These are phyloP conservation scores for Trapa incisa DNA, from an alignment of 345 rosid genomes.

Conservation along the genomic window DNA sequence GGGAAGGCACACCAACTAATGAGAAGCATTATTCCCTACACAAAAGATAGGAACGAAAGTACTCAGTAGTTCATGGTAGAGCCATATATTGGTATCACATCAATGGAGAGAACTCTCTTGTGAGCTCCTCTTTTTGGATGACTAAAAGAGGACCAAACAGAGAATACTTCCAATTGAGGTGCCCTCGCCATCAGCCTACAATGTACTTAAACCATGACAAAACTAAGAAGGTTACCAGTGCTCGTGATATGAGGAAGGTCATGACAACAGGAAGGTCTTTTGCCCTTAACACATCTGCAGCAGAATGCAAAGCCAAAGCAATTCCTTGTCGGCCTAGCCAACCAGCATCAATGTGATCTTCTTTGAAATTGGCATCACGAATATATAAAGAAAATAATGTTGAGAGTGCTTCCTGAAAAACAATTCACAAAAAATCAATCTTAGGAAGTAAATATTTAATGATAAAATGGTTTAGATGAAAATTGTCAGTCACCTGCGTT, in stretches of 20 bases:
- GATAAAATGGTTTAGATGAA: background rate
- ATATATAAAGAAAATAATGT: constrained; percentile 79
- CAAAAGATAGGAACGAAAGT: background rate
- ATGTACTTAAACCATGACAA: background rate
- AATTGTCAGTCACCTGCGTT: constrained; percentile 44
- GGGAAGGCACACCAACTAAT: background rate
- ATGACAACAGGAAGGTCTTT: constrained; percentile 95
- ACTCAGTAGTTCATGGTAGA: background rate
- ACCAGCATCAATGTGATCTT: constrained; percentile 56
- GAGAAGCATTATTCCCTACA: background rate
- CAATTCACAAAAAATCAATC: background rate
- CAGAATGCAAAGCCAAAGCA: constrained; percentile 79
- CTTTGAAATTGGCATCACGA: constrained; percentile 51
- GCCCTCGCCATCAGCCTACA: background rate
- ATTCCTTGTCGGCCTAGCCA: constrained; percentile 95
- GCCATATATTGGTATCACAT: background rate
- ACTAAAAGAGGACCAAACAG: background rate
- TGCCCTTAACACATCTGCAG: constrained; percentile 83
- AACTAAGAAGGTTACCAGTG: constrained; percentile 42
- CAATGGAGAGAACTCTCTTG: background rate
- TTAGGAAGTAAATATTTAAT: background rate
- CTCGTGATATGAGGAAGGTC: constrained; percentile 93
- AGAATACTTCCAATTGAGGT: background rate
- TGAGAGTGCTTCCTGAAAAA: constrained; percentile 71
- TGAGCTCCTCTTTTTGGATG: background rate